A percentile compares a stretch with the other conserved stretches of the same genome.
phyloP scores from a whole-genome alignment of 371 early-diverging fungal species.

The Saksenaea vasiformis region DNA sequence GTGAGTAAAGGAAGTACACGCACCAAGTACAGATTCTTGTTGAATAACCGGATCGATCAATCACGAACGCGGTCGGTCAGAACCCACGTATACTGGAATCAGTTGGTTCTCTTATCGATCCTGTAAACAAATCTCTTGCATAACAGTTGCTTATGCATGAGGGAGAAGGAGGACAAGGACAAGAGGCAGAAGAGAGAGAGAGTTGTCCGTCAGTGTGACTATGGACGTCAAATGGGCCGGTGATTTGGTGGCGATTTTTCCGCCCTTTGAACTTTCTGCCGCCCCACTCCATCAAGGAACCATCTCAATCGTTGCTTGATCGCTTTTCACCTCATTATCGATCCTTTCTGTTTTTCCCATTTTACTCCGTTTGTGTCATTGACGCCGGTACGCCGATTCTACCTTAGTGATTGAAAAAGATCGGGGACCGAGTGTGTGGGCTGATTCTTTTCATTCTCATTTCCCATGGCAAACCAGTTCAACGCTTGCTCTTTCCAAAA shows the following conservation, averaged over 20 bases:
- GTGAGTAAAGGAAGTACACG: too few species aligned
- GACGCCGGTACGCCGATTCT: neutral
- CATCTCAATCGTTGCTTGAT: conserved; percentile 1
- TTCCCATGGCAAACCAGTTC: conserved; percentile 1
- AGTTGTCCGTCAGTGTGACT: neutral
- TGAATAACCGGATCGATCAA: too few species aligned
- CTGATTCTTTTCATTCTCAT: conserved; percentile 2
- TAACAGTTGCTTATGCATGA: neutral
- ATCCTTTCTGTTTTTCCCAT: neutral
- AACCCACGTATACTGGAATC: too few species aligned
- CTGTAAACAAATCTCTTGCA: neutral
- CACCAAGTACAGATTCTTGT: too few species aligned
- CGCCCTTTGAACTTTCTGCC: conserved; percentile 4
- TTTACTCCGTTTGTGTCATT: neutral
- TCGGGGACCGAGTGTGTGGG: conserved; percentile 1
- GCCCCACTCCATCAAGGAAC: conserved; percentile 7
- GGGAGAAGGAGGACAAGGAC: neutral
- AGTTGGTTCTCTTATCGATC: neutral
- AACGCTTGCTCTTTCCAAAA: neutral
- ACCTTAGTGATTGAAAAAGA: neutral
- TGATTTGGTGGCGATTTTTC: conserved; percentile 2
- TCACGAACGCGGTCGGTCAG: too few species aligned
- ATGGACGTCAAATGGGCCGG: conserved; percentile 5
- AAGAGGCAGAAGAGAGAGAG: neutral
- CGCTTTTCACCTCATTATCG: conserved; percentile 1